A percentile compares a stretch with the other conserved stretches of the same genome.
Conservation (phyloP, 2,329 filamentous ascomycete genomes). For the Colletotrichum sp. region DNA sequence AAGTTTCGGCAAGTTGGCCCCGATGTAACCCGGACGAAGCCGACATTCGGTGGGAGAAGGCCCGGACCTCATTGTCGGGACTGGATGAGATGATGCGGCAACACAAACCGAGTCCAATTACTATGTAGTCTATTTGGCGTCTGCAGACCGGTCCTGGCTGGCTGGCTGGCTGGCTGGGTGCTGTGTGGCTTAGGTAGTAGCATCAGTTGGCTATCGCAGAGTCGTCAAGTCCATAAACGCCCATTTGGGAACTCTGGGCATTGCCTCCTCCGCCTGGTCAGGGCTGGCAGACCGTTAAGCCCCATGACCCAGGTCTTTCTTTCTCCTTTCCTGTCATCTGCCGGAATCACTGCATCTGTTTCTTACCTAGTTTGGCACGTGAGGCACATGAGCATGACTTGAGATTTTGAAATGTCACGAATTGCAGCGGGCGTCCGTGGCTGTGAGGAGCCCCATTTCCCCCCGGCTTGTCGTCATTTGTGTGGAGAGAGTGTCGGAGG, state of each 20-base stretch:
- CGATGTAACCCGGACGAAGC: conserved; percentile 10
- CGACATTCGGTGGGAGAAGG: background rate
- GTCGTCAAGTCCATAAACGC: background rate
- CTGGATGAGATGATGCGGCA: background rate
- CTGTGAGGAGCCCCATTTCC: background rate
- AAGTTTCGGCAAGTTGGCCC: background rate
- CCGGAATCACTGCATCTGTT: background rate
- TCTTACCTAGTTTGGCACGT: background rate
- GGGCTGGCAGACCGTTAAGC: background rate
- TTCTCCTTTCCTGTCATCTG: background rate
- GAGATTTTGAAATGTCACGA: background rate
- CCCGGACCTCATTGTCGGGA: background rate
- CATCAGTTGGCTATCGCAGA: background rate
- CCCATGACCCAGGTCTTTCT: background rate
- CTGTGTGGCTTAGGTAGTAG: background rate
- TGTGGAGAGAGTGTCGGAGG: background rate
- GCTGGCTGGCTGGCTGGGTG: background rate
- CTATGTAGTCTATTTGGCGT: background rate
- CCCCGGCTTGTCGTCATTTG: conserved; percentile 9
- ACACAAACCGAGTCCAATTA: background rate
- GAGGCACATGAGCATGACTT: background rate
- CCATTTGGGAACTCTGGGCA: background rate
- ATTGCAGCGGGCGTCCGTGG: background rate
- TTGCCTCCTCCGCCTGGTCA: background rate
- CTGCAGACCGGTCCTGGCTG: background rate